A percentile compares a stretch with the other conserved stretches of the same genome.
Evolutionary conservation across 345 rosid genomes (phyloP).

Genomic region (Acer saccharum): DNA sequence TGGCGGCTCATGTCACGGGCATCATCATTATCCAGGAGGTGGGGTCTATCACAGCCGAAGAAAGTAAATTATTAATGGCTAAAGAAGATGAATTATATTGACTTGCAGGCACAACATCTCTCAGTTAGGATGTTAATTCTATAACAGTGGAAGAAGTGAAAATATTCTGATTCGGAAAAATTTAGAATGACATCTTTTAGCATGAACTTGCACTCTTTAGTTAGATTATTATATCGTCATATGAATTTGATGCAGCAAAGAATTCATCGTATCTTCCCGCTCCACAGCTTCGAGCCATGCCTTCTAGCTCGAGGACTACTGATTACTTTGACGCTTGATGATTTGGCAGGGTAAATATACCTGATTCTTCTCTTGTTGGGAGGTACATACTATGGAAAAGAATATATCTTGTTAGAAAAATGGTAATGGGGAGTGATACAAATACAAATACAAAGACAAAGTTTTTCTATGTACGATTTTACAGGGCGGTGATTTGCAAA

Average conservation of each 20-base stretch:
- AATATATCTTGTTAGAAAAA: not conserved
- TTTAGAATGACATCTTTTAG: not conserved
- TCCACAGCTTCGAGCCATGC: not conserved
- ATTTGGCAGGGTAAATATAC: conserved; percentile 9
- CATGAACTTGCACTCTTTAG: not conserved
- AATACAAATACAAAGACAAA: not conserved
- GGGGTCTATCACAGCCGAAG: no score
- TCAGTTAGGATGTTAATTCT: no score
- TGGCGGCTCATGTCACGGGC: no score
- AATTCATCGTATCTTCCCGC: not conserved
- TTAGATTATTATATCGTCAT: not conserved
- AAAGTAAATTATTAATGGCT: no score
- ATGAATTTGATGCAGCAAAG: not conserved
- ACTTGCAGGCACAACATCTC: no score
- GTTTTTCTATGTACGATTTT: not conserved
- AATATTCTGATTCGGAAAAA: not conserved
- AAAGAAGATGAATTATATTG: no score
- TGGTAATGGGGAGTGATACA: conserved; percentile 1
- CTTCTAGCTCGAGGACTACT: not conserved
- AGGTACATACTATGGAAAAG: no score
- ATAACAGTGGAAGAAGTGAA: not conserved
- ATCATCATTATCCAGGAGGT: no score
- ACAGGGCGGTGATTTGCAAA: not conserved
- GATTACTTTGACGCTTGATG: not conserved
- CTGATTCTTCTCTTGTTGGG: conserved; percentile 2